Base-by-base conservation (phyloP, 768 basidiomycete genomes). In the Omphalotus guepiniiformis region DNA sequence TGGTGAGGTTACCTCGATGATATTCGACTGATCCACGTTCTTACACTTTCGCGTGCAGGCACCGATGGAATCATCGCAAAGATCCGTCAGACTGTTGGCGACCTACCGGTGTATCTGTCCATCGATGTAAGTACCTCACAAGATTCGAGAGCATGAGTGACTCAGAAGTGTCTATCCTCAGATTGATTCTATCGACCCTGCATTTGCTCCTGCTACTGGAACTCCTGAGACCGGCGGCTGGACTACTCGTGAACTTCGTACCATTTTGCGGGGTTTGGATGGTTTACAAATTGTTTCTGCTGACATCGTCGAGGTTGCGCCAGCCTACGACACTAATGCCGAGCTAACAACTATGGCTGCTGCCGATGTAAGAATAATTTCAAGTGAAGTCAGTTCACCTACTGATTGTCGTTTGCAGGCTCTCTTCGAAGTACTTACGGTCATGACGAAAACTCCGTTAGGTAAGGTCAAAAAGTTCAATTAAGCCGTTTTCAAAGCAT, bases 191-290 rank as follows among this genome's bases (percentile, higher is more conserved):
- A 84, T 88, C 52, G 88, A 90, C 63, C 88, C 88, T 16, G 82
- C 81, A 13, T 86, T 88, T 53, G 88, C 88, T 2, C 88, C 88
- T 22, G 88, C 87, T 1, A 88, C 88, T 0, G 88, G 88, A 3
- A 91, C 89, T 1, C 89, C 88, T 1, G 89, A 91, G 64, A 84
- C 88, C 0, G 88, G 88, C 0, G 88, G 80, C 8, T 90, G 87
- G 88, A 84, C 87, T 3, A 88, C 88, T 6, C 82, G 89, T 48
- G 88, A 92, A 63, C 67, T 90, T 42, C 80, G 85, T 40, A 80
- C 82, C 6, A 86, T 91, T 57, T 64, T 91, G 49, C 71, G 88
- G 39, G 88, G 88, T 16, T 65, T 92, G 12, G 82, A 83, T 45
- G 87, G 88, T 12, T 70, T 91, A 42, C 70, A 79, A 50, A 82